Conservation (phyloP, 495 filamentous ascomycete genomes). For the Aspergillus homomorphus region DNA sequence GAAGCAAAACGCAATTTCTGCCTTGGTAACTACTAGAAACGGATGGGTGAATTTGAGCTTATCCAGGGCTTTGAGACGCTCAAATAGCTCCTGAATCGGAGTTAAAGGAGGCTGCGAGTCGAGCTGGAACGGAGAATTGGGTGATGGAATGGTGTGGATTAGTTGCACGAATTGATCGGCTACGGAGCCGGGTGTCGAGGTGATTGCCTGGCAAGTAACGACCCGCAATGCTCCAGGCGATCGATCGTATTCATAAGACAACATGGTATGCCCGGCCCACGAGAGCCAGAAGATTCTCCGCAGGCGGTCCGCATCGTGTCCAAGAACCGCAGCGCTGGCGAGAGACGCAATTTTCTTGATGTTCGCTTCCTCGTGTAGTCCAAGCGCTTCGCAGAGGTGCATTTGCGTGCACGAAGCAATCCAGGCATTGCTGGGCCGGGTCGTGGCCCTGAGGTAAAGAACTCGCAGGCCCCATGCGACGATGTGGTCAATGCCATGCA, state of each 20-base stretch:
- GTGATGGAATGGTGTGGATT: slow-evolving; percentile 30
- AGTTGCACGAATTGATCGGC: slow-evolving; percentile 31
- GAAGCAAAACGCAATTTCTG: slow-evolving; percentile 33
- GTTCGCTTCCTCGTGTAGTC: slow-evolving; percentile 30
- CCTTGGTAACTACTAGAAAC: slow-evolving; percentile 31
- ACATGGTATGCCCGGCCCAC: slow-evolving; percentile 33
- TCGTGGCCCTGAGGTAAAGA: slow-evolving; percentile 34
- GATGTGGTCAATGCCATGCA: slow-evolving; percentile 31
- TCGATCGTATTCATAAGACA: slow-evolving; percentile 33
- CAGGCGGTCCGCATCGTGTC: slow-evolving; percentile 30
- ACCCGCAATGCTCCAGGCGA: slow-evolving; percentile 24
- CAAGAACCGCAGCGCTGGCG: slow-evolving; percentile 20
- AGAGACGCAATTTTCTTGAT: slow-evolving; percentile 27
- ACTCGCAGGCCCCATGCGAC: slow-evolving; percentile 34
- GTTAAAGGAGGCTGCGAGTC: slow-evolving; percentile 14
- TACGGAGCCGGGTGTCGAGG: slow-evolving; percentile 20
- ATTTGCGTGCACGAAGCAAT: slow-evolving; percentile 34
- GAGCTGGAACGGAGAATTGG: slow-evolving; percentile 28
- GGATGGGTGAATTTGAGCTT: slow-evolving; percentile 22
- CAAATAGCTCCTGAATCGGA: slow-evolving; percentile 23
- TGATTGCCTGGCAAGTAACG: slow-evolving; percentile 28
- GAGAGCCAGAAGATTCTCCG: slow-evolving; percentile 34
- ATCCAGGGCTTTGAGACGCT: slow-evolving; percentile 21
- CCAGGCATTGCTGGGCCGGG: slow-evolving; percentile 35
- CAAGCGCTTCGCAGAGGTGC: slow-evolving; percentile 31